Evolutionary conservation across 495 filamentous ascomycete species (phyloP).

Genomic region (Amorphotheca resinae): DNA sequence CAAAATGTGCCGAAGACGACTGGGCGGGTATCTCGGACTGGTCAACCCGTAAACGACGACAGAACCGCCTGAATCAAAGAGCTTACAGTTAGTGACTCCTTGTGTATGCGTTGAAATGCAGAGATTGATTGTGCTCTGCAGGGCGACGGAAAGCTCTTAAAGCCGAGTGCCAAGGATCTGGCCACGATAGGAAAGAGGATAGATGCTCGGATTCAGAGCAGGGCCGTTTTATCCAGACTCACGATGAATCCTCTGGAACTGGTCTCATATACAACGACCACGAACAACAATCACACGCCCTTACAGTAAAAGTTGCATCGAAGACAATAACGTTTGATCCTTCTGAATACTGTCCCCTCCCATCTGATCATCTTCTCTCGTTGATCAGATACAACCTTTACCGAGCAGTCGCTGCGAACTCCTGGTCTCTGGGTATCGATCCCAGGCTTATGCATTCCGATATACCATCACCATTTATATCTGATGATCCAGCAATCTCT

Average conservation of each 20-base stretch:
- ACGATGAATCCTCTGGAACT: neutral
- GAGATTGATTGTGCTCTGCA: too few relatives aligned
- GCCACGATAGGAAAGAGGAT: neutral
- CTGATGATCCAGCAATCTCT: slow-evolving; percentile 2
- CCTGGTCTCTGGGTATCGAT: slow-evolving; percentile 11
- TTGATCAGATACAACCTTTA: slow-evolving; percentile 21
- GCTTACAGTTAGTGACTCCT: slow-evolving; percentile 19
- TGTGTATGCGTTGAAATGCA: too few relatives aligned
- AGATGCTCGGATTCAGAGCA: neutral
- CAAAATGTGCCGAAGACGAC: slow-evolving; percentile 18
- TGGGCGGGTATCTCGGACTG: slow-evolving; percentile 21
- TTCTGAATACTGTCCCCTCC: slow-evolving; percentile 3
- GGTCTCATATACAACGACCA: neutral
- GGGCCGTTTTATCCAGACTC: neutral
- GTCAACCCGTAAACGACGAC: slow-evolving; percentile 17
- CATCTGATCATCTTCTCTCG: slow-evolving; percentile 20
- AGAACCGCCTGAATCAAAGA: slow-evolving; percentile 21
- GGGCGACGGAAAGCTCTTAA: neutral
- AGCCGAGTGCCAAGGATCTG: neutral
- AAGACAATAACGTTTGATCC: neutral
- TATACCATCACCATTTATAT: slow-evolving; percentile 19
- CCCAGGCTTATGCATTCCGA: slow-evolving; percentile 17
- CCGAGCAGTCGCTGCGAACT: slow-evolving; percentile 18
- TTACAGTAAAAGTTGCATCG: neutral
- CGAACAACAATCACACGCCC: neutral